Evolutionary conservation across 495 filamentous ascomycete species (phyloP).

Genomic region (Aspergillus kassunensis): DNA sequence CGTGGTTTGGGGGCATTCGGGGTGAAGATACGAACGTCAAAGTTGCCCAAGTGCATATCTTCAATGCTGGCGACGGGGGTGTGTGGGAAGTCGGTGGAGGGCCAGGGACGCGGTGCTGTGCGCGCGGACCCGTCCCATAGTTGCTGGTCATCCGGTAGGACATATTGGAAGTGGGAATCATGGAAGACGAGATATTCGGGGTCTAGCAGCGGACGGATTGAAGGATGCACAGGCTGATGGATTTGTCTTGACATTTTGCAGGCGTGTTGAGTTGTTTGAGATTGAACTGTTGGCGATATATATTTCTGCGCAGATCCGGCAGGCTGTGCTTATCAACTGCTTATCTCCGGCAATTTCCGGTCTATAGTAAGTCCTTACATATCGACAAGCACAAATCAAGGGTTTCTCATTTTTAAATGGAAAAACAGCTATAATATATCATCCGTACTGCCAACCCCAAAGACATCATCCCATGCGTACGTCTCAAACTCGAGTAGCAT

Average conservation of each 20-base stretch:
- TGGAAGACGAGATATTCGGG: conserved; percentile 1
- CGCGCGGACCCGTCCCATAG: neutral
- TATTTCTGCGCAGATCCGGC: no score
- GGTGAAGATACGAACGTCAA: neutral
- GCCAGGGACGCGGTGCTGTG: neutral
- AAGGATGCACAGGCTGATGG: conserved; percentile 1
- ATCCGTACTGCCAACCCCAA: neutral
- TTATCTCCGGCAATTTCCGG: no score
- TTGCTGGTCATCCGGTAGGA: neutral
- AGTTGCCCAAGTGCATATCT: neutral
- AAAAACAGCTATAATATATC: no score
- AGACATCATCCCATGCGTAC: neutral
- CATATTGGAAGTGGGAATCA: neutral
- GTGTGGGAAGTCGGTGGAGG: neutral
- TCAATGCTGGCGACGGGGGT: neutral
- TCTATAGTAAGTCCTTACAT: no score
- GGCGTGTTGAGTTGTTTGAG: no score
- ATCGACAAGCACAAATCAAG: no score
- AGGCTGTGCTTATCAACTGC: no score
- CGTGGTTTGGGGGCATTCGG: neutral
- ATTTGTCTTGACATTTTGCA: neutral
- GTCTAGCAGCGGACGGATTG: neutral
- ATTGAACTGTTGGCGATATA: neutral
- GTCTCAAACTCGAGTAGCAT: neutral
- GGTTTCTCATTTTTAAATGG: no score